Conservation (phyloP, 1,284 basidiomycete species). For the Mycena sp. region DNA sequence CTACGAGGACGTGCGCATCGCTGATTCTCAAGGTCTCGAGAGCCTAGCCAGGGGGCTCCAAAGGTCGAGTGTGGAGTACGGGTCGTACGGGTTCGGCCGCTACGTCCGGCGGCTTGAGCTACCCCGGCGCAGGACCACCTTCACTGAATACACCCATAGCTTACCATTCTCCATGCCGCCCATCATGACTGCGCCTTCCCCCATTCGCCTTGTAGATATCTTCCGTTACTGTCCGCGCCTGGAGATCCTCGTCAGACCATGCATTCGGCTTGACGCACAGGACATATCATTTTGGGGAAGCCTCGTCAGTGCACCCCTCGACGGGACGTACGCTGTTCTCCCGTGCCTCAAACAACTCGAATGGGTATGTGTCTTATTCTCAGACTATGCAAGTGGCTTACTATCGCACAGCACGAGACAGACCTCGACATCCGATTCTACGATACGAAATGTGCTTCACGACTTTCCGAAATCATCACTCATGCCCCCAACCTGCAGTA, state of each 20-base stretch:
- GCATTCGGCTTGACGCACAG: slow-evolving; percentile 9
- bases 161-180: not conserved
- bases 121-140: not conserved
- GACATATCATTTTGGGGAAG: slow-evolving; percentile 15
- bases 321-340: not conserved
- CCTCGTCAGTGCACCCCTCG: slow-evolving; percentile 4
- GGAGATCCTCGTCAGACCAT: slow-evolving; percentile 17
- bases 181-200: not conserved
- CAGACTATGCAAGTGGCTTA: no score
- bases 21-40: not conserved
- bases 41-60: slow-evolving; percentile 8
- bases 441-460: not conserved
- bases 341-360: slow-evolving; percentile 9
- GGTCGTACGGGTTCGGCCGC: not conserved
- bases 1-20: slow-evolving; percentile 22
- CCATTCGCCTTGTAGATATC: not conserved
- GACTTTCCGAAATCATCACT: slow-evolving; percentile 7
- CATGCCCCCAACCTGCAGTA: slow-evolving; percentile 8
- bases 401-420: slow-evolving; percentile 7
- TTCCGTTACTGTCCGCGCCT: slow-evolving; percentile 8
- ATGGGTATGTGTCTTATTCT: not conserved
- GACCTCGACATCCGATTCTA: slow-evolving; percentile 16
- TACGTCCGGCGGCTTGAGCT: slow-evolving; percentile 20
- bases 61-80: slow-evolving; percentile 12
- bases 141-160: not conserved